These are phyloP conservation scores for Xylariaceae sp. DNA, from an alignment of 2,329 filamentous ascomycete genomes.

Conservation along the genomic window DNA sequence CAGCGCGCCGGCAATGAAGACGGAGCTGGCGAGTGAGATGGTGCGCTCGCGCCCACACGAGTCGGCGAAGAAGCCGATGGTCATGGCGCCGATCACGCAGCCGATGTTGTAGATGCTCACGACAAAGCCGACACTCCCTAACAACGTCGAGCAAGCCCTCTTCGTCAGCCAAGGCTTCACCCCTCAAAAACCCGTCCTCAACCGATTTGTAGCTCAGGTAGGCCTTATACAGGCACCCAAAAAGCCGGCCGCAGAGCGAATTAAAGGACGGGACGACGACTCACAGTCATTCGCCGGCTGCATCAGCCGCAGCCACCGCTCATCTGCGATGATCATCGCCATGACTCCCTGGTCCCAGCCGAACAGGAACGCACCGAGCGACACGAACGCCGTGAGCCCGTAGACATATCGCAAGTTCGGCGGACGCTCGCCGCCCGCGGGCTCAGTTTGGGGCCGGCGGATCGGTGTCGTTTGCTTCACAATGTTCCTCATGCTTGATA, in stretches of 20 bases:
- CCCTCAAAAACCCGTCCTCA: too few species aligned
- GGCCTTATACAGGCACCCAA: too few species aligned
- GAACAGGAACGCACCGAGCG: constrained; percentile 26
- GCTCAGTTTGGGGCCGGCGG: constrained; percentile 10
- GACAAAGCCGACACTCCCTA: constrained; percentile 25
- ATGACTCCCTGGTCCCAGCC: constrained; percentile 29
- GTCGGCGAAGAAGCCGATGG: constrained; percentile 24
- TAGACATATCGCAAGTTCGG: constrained; percentile 27
- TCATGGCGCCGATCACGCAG: constrained; percentile 25
- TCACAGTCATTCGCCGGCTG: constrained; percentile 23
- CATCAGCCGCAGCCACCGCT: constrained; percentile 25
- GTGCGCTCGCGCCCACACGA: constrained; percentile 25
- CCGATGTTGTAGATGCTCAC: constrained; percentile 29
- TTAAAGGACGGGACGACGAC: constrained; percentile 1
- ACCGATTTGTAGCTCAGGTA: too few species aligned
- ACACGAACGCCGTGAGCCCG: constrained; percentile 24
- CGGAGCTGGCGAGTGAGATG: constrained; percentile 21
- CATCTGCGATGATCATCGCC: constrained; percentile 29
- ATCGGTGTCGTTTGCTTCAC: constrained; percentile 25
- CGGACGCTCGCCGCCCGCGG: constrained; percentile 9
- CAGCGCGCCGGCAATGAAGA: constrained; percentile 23
- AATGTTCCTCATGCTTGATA: constrained; percentile 16
- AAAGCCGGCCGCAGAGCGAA: too few species aligned
- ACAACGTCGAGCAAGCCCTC: too few species aligned
- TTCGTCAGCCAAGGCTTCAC: background rate